These are phyloP conservation scores for Rhodotorula babjevae DNA, from an alignment of 768 basidiomycete genomes.

Conservation along the genomic window DNA sequence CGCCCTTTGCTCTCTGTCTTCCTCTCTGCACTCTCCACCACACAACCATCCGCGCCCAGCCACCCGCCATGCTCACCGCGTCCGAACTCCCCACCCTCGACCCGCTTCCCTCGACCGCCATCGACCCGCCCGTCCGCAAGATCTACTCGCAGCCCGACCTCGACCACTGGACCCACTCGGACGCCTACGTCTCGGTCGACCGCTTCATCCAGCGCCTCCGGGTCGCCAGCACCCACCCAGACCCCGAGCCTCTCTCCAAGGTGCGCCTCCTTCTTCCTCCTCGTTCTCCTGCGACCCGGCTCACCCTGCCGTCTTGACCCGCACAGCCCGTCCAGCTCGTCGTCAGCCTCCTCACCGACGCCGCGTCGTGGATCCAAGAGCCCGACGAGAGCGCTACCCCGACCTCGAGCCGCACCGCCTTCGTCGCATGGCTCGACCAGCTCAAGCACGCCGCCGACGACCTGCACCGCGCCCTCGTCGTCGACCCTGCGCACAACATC, in stretches of 20 bases:
- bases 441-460: slow-evolving; percentile 58
- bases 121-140: slow-evolving; percentile 1
- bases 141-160: slow-evolving; percentile 74
- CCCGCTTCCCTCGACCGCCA: background rate
- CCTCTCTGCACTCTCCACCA: background rate
- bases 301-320: background rate
- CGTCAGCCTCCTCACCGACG: background rate
- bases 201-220: slow-evolving; percentile 69
- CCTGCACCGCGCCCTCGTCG: slow-evolving; percentile 52
- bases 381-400: background rate
- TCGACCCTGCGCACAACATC: slow-evolving; percentile 52
- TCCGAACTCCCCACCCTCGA: background rate
- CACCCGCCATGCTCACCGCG: background rate
- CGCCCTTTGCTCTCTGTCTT: background rate
- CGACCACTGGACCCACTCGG: slow-evolving; percentile 65
- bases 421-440: slow-evolving; percentile 63
- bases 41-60: no score
- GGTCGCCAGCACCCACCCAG: slow-evolving; percentile 65
- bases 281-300: background rate
- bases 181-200: slow-evolving; percentile 63
- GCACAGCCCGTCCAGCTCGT: background rate
- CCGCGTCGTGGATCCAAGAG: background rate
- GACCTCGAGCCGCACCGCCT: background rate
- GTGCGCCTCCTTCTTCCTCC: background rate
- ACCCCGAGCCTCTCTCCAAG: slow-evolving; percentile 52